Evolutionary conservation across 768 basidiomycete genomes (phyloP), one percentile per base, ranked within the genome.

Genomic region (Auricularia heimuer): DNA sequence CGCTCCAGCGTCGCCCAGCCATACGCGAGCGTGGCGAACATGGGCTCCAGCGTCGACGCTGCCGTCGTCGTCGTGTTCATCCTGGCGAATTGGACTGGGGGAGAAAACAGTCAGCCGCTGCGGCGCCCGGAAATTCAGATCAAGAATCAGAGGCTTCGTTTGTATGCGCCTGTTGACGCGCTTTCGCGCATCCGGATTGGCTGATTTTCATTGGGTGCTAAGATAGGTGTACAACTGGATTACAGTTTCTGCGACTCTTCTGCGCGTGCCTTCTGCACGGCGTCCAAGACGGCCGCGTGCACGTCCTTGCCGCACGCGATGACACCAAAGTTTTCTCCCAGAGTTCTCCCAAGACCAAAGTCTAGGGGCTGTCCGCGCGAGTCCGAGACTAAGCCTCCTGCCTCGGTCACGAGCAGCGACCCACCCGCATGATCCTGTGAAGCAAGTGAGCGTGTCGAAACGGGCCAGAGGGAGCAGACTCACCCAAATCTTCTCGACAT

Each of bases 401-500:
- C 90, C 74, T 98, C 96, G 68, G 85, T 82, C 14, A 98, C 84
- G 4, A 99, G 81, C 14, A 98, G 72, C 1, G 83, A 79, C 0
- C 97, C 96, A 0, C 92, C 84, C 0, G 96, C 94, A 72, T 98
- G 97, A 70, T 98, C 96, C 90, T 93, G 64, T 14, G 39, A 14
- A 24, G 33, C 64, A 29, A 34, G 61, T 61, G 29, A 61, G 34
- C 11, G 47, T 3, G 24, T 39, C 21, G 37, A 36, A 21, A 21
- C 36, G 3, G 3, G 18, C 24, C 7, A 2, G 65, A 44, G 29
- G 29, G 3, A 24, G 14, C 10, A 62, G 0, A 70, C 82, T 61
- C 67, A 89, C 90, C 95, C 96, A 99, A n/a, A 98, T 95, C 78
- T 98, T 98, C 75, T 98, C 96, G 67, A 77, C 74, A 74, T 98